These are phyloP conservation scores for Leishmania guyanensis DNA, from an alignment of 208 protist genomes.

Conservation along the genomic window DNA sequence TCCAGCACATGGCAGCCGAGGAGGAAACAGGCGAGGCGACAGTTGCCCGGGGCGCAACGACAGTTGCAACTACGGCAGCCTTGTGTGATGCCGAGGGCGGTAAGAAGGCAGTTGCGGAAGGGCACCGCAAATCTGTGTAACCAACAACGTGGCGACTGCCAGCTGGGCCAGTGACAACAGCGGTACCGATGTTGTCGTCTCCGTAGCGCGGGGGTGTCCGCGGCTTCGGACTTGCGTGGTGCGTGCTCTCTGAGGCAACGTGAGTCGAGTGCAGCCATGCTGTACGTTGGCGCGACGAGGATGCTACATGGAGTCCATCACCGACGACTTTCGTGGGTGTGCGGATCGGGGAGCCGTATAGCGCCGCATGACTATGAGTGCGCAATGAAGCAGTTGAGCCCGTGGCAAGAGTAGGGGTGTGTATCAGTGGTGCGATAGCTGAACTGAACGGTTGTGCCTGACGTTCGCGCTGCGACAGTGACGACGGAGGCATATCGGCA, in stretches of 20 bases:
- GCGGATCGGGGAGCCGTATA: neutral
- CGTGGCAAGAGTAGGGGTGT: neutral
- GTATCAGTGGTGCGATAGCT: neutral
- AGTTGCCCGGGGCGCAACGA: neutral
- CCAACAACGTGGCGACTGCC: neutral
- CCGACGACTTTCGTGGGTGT: neutral
- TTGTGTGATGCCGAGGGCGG: neutral
- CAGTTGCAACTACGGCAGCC: neutral
- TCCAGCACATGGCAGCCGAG: slow-evolving; percentile 41
- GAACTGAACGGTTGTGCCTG: neutral
- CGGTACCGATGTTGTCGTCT: neutral
- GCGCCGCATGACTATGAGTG: neutral
- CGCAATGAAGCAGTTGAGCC: neutral
- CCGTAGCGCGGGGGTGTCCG: slow-evolving; percentile 15
- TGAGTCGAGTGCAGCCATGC: neutral
- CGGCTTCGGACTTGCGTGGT: slow-evolving; percentile 6
- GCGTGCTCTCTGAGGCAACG: neutral
- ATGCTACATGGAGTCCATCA: neutral
- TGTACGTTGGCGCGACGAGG: neutral
- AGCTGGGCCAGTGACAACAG: neutral
- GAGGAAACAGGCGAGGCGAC: neutral
- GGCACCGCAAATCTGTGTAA: slow-evolving; percentile 8
- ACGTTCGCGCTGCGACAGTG: neutral
- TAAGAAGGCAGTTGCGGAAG: neutral
- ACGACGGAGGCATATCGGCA: neutral